Base-by-base conservation (phyloP, 805 yeast genomes). In the Candida orba region DNA sequence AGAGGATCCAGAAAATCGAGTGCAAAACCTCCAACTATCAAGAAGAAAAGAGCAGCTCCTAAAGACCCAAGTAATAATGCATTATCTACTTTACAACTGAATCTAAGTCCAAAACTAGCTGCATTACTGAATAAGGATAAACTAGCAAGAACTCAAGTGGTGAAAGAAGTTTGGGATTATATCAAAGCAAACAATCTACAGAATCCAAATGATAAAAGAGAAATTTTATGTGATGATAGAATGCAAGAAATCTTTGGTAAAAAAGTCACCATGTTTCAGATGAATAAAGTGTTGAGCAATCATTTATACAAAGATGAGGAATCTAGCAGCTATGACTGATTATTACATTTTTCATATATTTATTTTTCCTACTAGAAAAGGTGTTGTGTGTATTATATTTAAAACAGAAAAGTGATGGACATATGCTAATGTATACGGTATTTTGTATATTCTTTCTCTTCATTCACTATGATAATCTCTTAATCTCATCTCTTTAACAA, bases 111-210 rank as follows among this genome's bases (percentile, higher is more conserved):
- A 3, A 72, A 71, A 33, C 66, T 86, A 29, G 67, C 70, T 40
- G 68, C 58, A 4, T 58, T 86, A 14, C 56, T 85, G 8, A 76
- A 73, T 1, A 65, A 54, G 17, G 44, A 58, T 1, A 69, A 63
- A 43, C 55, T 77, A 36, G 71, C 90, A 4, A 65, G 95, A 51
- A 79, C 91, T 0, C 81, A 81, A 56, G 79, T 83, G 15, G 89
- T 84, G 9, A 82, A 82, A 48, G 62, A 62, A 37, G 58, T 84
- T 6, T 85, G 95, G 95, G 73, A 68, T 13, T 77, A 87, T 59
- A 83, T 87, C 44, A 81, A 79, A 52, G 73, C 59, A 10, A 57
- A 82, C 46, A 60, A 74, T 25, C 61, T 86, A 27, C 95, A 85
- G 57, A 77, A 83, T 49, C 84, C 89, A 1, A 53, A 66, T 2